Evolutionary conservation across 139 green algal species (phyloP).

Genomic region (Nannochloris sp.): DNA sequence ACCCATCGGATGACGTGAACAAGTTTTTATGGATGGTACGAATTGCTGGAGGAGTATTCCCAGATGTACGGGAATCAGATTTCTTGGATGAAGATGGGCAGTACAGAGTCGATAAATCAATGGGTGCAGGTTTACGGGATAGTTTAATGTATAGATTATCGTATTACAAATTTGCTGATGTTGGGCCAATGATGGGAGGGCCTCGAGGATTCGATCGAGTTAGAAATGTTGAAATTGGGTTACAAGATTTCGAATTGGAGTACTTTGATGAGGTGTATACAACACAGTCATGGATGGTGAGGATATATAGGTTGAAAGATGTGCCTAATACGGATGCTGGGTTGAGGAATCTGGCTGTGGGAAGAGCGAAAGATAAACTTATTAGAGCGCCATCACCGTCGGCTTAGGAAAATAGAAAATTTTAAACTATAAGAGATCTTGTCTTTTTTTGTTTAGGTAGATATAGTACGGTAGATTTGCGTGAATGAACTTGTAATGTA

Average conservation of each 20-base stretch:
- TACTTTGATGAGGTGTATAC: slow-evolving; percentile 96
- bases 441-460: no score
- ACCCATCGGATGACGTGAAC: slow-evolving; percentile 92
- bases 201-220: slow-evolving; percentile 77
- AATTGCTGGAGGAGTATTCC: slow-evolving; percentile 71
- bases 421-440: no score
- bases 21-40: slow-evolving; percentile 98
- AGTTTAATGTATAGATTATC: slow-evolving; percentile 79
- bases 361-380: no score
- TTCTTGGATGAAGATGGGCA: slow-evolving; percentile 65
- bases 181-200: slow-evolving; percentile 25
- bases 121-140: slow-evolving; percentile 56
- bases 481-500: no score
- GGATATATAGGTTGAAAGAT: slow-evolving; percentile 61
- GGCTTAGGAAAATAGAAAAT: no score
- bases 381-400: no score
- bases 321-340: slow-evolving; percentile 39
- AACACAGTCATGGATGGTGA: slow-evolving; percentile 85
- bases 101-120: slow-evolving; percentile 74
- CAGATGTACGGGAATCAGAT: slow-evolving; percentile 89
- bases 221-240: slow-evolving; percentile 67
- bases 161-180: slow-evolving; percentile 82
- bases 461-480: no score
- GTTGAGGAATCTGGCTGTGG: slow-evolving; percentile 34
- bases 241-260: slow-evolving; percentile 60